phyloP scores from a whole-genome alignment of 257 asterid species.

The Solanum sejunctum region DNA sequence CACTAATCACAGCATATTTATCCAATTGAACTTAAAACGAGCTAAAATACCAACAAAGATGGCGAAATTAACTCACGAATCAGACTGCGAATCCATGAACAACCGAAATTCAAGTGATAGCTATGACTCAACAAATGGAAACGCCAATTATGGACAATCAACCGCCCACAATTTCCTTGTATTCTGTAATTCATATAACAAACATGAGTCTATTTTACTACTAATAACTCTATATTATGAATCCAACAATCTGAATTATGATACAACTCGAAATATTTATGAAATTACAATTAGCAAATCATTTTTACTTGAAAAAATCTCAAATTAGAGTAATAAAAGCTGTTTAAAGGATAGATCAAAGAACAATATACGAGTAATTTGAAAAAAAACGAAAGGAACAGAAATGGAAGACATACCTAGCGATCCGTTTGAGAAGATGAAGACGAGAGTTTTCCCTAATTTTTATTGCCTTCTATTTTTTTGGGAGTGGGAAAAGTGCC shows the following conservation, averaged over 20 bases:
- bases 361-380: too few species aligned
- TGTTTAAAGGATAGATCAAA: too few species aligned
- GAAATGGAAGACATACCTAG: not conserved
- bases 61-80: constrained; percentile 21
- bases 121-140: not conserved
- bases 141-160: not conserved
- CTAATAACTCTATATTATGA: not conserved
- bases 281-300: not conserved
- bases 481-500: not conserved
- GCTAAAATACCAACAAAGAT: not conserved
- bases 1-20: not conserved
- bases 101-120: not conserved
- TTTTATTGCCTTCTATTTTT: not conserved
- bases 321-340: not conserved
- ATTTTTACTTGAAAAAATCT: not conserved
- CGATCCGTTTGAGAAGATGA: not conserved
- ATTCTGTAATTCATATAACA: not conserved
- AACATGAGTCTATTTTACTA: not conserved
- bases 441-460: not conserved
- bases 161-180: not conserved
- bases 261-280: not conserved
- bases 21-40: not conserved
- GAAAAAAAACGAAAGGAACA: not conserved
- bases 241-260: not conserved
- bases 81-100: constrained; percentile 39